Base-by-base conservation (phyloP, 2,329 filamentous ascomycete species). In the Aotearoamyces nothofagi region DNA sequence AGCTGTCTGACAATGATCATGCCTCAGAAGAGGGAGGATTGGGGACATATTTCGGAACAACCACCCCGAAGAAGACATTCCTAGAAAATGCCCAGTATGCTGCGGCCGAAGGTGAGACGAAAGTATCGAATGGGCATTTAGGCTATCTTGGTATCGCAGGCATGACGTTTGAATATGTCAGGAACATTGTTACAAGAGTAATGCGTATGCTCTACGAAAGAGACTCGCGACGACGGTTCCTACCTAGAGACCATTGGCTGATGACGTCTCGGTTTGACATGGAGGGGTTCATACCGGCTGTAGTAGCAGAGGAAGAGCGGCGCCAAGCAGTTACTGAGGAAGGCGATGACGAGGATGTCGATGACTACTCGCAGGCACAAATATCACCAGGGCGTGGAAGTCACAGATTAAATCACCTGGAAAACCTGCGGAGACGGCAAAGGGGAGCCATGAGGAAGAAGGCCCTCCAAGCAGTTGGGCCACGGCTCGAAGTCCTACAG, bases 191-290 rank as follows among this genome's bases (percentile, higher is more conserved):
- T 5, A 92, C 83, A 3, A 75, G 74, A 3, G 66, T 92, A 0
- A 62, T 94, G 46, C 76, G 78, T 32, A 87, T 92, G 66, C 60
- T 94, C 6, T 94, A 96, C 48, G 86, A 94, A 52, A 66, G 87
- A 50, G 87, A 96, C 51, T 98, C 90, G 5, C 67, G 90, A 34
- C 72, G 86, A 13, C 74, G 69, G 16, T 96, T 96, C 47, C 56
- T 96, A 13, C 78, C 83, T 2, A 56, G 64, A n/a, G 69, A 73
- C 27, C 86, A 93, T 50, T 98, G 90, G 90, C 61, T 96, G 19
- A 96, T 96, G 86, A 90, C 79, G 2, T 62, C 61, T 1, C 77
- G 73, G 35, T 81, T 96, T 33, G 79, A 94, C 44, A 90, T 93
- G 76, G 74, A 78, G 36, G 72, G 78, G 0, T 96, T 96, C 45